phyloP scores from a whole-genome alignment of 257 asterid genomes.

The Primulina eburnea region DNA sequence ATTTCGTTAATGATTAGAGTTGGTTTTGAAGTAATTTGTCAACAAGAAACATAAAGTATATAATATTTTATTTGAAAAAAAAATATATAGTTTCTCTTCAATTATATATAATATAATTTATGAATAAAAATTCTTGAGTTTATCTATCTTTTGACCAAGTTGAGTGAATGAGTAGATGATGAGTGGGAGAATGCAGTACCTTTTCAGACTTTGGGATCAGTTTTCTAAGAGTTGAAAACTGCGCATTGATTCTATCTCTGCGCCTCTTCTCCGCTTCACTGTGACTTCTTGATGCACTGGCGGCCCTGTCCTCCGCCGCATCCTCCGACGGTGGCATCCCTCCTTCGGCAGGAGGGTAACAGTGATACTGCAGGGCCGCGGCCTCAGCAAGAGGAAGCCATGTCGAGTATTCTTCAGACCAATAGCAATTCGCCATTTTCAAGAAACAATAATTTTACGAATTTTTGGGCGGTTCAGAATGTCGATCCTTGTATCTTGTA shows the following conservation, averaged over 20 bases:
- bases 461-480: conserved; percentile 1
- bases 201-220: conserved; percentile 19
- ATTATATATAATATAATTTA: too few relatives aligned
- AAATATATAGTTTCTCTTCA: too few relatives aligned
- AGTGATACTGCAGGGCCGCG: conserved; percentile 21
- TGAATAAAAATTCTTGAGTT: too few relatives aligned
- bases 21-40: too few relatives aligned
- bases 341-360: conserved; percentile 19
- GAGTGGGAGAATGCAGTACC: not conserved
- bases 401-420: conserved; percentile 25
- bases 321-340: too few relatives aligned
- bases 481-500: not conserved
- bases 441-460: not conserved
- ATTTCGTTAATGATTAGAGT: too few relatives aligned
- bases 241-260: conserved; percentile 13
- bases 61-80: too few relatives aligned
- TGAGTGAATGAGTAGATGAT: too few relatives aligned
- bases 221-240: conserved; percentile 15
- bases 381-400: conserved; percentile 29
- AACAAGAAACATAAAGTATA: too few relatives aligned
- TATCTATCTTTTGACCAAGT: too few relatives aligned
- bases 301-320: too few relatives aligned
- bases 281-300: not conserved
- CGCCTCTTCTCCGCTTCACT: conserved; percentile 19
- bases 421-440: conserved; percentile 44